Evolutionary conservation across 345 rosid species (phyloP).

Genomic region (Heritiera littoralis): DNA sequence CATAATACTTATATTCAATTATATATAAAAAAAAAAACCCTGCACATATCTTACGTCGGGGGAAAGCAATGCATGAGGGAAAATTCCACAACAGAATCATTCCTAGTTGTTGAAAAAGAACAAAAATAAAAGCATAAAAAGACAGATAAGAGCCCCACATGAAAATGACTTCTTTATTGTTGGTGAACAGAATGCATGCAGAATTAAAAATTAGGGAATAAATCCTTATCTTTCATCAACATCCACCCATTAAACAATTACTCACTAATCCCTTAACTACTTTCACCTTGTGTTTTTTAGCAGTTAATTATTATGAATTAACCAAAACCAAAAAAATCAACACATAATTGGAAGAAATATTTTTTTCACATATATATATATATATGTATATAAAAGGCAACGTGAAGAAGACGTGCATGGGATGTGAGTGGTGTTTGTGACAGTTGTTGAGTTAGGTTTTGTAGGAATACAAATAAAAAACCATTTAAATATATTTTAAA

Average conservation of each 20-base stretch:
- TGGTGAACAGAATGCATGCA: conserved; percentile 43
- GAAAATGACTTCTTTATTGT: conserved; percentile 22
- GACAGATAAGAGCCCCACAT: conserved; percentile 34
- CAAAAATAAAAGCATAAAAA: conserved; percentile 36
- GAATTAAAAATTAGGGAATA: conserved; percentile 2
- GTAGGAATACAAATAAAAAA: neutral
- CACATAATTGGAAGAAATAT: too few relatives aligned
- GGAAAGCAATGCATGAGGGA: conserved; percentile 91
- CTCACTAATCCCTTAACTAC: neutral
- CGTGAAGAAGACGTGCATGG: conserved; percentile 73
- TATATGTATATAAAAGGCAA: conserved; percentile 13
- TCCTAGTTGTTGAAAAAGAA: conserved; percentile 43
- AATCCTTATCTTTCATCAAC: neutral
- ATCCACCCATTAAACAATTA: neutral
- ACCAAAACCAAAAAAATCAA: neutral
- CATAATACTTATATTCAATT: neutral
- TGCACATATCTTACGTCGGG: conserved; percentile 61
- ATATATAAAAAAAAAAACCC: neutral
- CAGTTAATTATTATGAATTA: neutral
- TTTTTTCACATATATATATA: too few relatives aligned
- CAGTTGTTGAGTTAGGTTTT: conserved; percentile 11
- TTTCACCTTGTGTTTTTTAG: neutral
- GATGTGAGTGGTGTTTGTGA: conserved; percentile 28
- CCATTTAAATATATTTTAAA: too few relatives aligned
- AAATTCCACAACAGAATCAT: conserved; percentile 70